Base-by-base conservation (phyloP, 2,329 filamentous ascomycete genomes). In the Colletotrichum lupini region DNA sequence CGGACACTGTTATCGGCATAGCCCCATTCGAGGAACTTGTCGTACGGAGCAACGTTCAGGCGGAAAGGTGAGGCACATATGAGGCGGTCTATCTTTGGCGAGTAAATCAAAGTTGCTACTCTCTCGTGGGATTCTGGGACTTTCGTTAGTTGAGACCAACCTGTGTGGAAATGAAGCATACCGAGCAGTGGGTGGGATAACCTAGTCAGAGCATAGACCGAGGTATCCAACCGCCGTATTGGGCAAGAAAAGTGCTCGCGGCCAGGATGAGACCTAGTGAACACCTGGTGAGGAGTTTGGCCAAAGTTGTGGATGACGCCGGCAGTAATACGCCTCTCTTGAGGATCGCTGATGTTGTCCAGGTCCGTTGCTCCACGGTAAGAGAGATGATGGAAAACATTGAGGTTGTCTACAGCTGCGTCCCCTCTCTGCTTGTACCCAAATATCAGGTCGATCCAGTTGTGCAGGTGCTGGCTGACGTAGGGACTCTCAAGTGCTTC, bases 251-350 rank as follows among this genome's bases (percentile, higher is more conserved):
- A 83, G 68, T 93, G 89, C 76, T 97, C 95, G 16, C 93, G 90
- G n/a, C 89, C 84, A 4, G 93, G 92, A 81, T 99, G 97, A 14
- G 93, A 88, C 72, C 93, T 92, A 57, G 91, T 90, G 81, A 98
- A 99, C 19, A 98, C 93, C 81, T 99, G 97, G 77, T 97, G 94
- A 1, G 97, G 97, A 1, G 97, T 99, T 81, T 99, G 97, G 0
- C 97, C 97, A 82, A 99, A 99, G 78, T 98, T 98, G 83, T 99
- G 96, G 77, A 99, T 98, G 77, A 98, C 97, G 42, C 95, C 95
- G 67, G 98, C 98, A 0, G 95, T 96, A 5, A 96, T 94, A 7
- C 95, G 87, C 56, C 95, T 90, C 82, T 98, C 95, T 68, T 96
- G 91, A 0, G 94, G 93, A 79, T 98, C 96, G 8, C 92, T 91